Evolutionary conservation across 495 filamentous ascomycete species (phyloP), one percentile per base, ranked within the genome.

Genomic region (Talaromyces adpressus): DNA sequence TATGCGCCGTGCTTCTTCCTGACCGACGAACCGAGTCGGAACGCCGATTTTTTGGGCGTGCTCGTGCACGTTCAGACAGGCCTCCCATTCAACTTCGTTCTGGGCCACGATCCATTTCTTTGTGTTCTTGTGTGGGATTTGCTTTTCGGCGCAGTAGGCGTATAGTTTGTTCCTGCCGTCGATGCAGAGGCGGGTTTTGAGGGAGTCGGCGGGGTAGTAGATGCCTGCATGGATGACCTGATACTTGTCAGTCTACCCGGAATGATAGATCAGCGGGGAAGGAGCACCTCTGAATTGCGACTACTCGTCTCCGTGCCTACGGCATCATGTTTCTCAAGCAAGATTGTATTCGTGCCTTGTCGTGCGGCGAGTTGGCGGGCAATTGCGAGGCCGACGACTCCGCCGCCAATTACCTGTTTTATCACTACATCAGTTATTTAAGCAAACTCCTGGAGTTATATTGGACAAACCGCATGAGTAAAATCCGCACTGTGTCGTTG

Each of bases 61-160:
- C 12, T 78, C 77, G 69, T 93, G 87, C 16, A 94, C 75, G 14
- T 79, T 80, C 51, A 89, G 70, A 2, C 92, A 83, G 1, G 82
- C 84, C 27, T 80, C 83, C 74, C 82, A 84, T 72, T 97, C 89
- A 41, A 78, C 74, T 8, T 78, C 75, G 56, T 84, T 86, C 75
- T 98, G 95, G 2, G 94, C 93, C 0, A 98, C 87, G 67, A 98
- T 88, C 92, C 95, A 97, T 81, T 98, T 98, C 52, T 91, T 92
- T 20, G 83, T 87, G 70, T 88, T 88, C 63, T 78, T 78, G 77
- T 92, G 82, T 0, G 89, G 87, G 59, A 98, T 89, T 45, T 70
- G 65, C 69, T 89, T 75, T 20, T 76, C 72, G 1, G 76, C 69
- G 80, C 93, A 97, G 57, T 93, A 84, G 9, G 80, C 79, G 76